Conservation (phyloP, 176 grass and related monocot species). For the Puccinellia tenuiflora region DNA sequence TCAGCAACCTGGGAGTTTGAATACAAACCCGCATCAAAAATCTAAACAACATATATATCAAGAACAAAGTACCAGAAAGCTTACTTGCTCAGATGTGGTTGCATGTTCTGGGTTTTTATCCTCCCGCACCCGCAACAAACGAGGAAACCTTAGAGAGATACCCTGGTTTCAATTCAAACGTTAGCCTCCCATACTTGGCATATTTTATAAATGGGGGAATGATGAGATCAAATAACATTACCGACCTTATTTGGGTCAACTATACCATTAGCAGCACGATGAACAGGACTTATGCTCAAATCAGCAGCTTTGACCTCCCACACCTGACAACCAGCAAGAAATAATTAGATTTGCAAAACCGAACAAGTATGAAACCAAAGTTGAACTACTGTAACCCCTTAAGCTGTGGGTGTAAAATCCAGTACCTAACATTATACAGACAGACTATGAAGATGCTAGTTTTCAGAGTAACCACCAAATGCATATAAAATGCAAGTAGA, state of each 20-base stretch:
- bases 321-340: conserved; percentile 43
- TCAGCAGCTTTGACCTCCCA: conserved; percentile 99
- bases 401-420: neutral
- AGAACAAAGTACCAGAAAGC: neutral
- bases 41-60: neutral
- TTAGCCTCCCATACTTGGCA: conserved; percentile 13
- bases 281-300: conserved; percentile 98
- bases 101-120: conserved; percentile 89
- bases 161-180: conserved; percentile 47
- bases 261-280: conserved; percentile 89
- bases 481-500: neutral
- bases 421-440: too few species aligned
- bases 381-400: neutral
- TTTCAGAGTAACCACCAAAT: neutral
- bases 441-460: too few species aligned
- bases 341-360: neutral
- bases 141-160: conserved; percentile 95
- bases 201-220: neutral
- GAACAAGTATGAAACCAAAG: neutral
- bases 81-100: conserved; percentile 63
- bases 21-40: neutral
- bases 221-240: neutral
- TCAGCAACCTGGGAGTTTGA: conserved; percentile 73
- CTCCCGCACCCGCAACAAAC: conserved; percentile 72
- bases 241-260: conserved; percentile 90